Base-by-base conservation (phyloP, 305 asterid genomes). In the Solanum chacoense region DNA sequence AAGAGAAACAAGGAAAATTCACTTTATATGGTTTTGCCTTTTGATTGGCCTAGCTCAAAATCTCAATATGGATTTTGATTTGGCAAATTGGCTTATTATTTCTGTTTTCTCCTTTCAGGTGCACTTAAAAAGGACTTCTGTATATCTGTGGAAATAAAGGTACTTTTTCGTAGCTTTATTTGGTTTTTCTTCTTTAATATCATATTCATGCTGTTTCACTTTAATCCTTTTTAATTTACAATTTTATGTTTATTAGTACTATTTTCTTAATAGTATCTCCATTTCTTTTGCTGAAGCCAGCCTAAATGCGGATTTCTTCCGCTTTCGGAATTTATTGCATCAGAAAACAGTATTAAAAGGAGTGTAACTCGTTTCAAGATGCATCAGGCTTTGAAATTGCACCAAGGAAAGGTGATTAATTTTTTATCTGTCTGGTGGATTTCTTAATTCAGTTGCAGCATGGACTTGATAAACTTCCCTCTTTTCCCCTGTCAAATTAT, bases 221-320 rank as follows among this genome's bases (percentile, higher is more conserved):
- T 83, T 88, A 8, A 26, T 81, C 74, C 31, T 73, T 78, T 67
- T 63, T 84, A 29, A 38, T 38, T 26, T 2, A 22, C 9, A 45
- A 77, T 88, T 87, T n/a, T 89, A 88, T 88, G 37, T 90, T 81
- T 36, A 37, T 36, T 72, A 84, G 71, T 35, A 83, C 65, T 6
- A 29, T 20, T 50, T 55, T 83, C 74, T 83, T 22, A 50, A 0
- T 11, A 4, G 31, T 20, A 10, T 83, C 42, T 31, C 79, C 74
- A 45, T 86, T 77, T 87, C 26, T 84, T 90, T 90, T 89, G 88
- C 77, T 87, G 73, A 90, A 90, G 67, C 92, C 96, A 97, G 99
- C 99, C 99, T 85, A 96, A 97, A 91, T 92, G 97, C 87, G 99
- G 99, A 89, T 94, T 95, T 89, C 96, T 97, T 92, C 98, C 99